Percentiles rank a stretch among this genome's conserved stretches.
These are phyloP conservation scores for Cercophora newfieldiana DNA, from an alignment of 495 filamentous ascomycete genomes.

Conservation along the genomic window DNA sequence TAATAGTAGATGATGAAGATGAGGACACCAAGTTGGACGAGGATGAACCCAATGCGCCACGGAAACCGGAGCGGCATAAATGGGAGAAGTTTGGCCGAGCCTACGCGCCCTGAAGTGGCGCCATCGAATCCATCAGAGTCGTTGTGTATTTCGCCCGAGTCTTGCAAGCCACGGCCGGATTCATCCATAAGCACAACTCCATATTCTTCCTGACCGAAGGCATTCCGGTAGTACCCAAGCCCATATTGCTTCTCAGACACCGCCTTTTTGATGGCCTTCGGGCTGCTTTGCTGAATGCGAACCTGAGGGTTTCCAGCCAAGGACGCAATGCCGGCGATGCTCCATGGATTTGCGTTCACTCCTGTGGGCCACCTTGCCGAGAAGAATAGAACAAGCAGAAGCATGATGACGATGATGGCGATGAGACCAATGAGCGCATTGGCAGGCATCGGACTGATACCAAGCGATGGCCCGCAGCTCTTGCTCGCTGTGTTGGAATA, in stretches of 20 bases:
- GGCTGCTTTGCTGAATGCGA: constrained; percentile 24
- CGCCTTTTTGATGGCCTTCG: constrained; percentile 19
- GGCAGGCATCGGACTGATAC: constrained; percentile 30
- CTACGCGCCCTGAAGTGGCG: not conserved
- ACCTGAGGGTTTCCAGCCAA: constrained; percentile 23
- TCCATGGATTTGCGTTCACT: constrained; percentile 38
- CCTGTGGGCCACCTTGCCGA: constrained; percentile 30
- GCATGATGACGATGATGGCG: constrained; percentile 25
- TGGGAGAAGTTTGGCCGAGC: constrained; percentile 19
- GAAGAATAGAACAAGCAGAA: constrained; percentile 26
- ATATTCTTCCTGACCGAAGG: constrained; percentile 28
- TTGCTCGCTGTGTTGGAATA: constrained; percentile 25
- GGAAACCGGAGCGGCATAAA: constrained; percentile 33
- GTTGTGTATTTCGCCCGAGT: not conserved
- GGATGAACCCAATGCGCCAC: constrained; percentile 29
- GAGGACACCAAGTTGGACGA: constrained; percentile 30
- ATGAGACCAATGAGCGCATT: constrained; percentile 31
- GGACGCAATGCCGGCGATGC: constrained; percentile 35
- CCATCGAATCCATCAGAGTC: constrained; percentile 15
- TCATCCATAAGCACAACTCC: constrained; percentile 36
- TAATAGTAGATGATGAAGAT: constrained; percentile 37
- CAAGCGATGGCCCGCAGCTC: constrained; percentile 35
- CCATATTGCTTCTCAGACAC: constrained; percentile 28
- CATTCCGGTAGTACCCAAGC: constrained; percentile 29
- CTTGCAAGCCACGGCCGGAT: constrained; percentile 25